Evolutionary conservation across 2,329 filamentous ascomycete genomes (phyloP), one percentile per base, ranked within the genome.

Genomic region (Capronia coronata): DNA sequence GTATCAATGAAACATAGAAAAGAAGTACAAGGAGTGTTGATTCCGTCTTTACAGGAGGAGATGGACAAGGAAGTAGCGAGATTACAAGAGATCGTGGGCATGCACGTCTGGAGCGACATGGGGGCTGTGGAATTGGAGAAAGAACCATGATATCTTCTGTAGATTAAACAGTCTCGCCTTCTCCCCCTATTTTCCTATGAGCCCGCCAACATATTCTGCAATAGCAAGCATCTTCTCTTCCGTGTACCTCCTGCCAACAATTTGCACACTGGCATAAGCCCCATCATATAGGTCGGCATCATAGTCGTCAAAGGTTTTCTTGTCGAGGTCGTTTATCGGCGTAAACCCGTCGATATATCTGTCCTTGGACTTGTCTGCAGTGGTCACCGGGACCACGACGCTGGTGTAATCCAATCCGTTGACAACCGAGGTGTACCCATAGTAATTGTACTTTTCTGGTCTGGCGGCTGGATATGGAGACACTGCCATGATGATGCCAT

Each of bases 161-260:
- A n/a, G n/a, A n/a, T n/a, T n/a, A n/a, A n/a, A n/a, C n/a, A n/a
- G n/a, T n/a, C n/a, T n/a, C n/a, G n/a, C n/a, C n/a, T n/a, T n/a
- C n/a, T n/a, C n/a, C n/a, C n/a, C n/a, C 43, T 52, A 58, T 49
- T 55, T 55, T 39, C 50, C 55, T 1, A 58, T 18, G 32, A 56
- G 38, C 11, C 45, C 29, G 21, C 64, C 62, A 25, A 72, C 54
- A 52, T 72, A 67, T 48, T 73, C 69, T 1, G 69, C 70, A 49
- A 74, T 60, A 0, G 67, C 68, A 48, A 74, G 60, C 37, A 75
- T 66, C 58, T 75, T 77, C 62, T 77, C 74, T 57, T 77, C 75
- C 47, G 75, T 68, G 44, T 74, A 68, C 35, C 72, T 68, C n/a
- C 74, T 64, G 3, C 67, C 72, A 5, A 77, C 65, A 25, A 77